Conservation (phyloP, 2,329 filamentous ascomycete genomes). For the Fusarium fujikuroi region DNA sequence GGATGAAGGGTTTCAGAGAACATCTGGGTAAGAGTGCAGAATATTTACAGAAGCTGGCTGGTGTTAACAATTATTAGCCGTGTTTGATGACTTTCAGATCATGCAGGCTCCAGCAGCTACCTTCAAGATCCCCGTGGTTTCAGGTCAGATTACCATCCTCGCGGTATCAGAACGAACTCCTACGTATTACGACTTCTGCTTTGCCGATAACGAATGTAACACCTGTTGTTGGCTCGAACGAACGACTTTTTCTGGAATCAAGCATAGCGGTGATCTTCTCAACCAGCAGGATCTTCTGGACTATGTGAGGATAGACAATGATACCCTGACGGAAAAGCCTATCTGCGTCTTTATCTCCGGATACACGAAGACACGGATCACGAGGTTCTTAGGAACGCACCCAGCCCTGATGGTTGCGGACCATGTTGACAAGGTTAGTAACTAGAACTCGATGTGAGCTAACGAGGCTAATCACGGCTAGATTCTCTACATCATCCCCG, state of each 20-base stretch:
- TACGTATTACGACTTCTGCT: conserved; percentile 22
- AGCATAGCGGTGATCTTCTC: conserved; percentile 1
- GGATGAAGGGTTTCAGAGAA: background rate
- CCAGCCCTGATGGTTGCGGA: background rate
- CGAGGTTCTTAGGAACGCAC: background rate
- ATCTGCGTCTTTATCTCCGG: conserved; percentile 17
- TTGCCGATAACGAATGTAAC: background rate
- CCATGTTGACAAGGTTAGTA: conserved; percentile 4
- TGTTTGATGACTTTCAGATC: conserved; percentile 16
- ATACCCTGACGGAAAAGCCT: background rate
- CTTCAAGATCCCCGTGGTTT: background rate
- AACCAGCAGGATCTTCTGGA: background rate
- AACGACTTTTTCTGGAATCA: background rate
- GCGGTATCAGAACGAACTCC: background rate
- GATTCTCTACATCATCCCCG: conserved; percentile 14
- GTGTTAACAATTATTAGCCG: background rate
- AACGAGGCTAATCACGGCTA: background rate
- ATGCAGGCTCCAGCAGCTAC: conserved; percentile 13
- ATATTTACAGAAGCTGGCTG: accelerated
- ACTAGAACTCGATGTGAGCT: accelerated
- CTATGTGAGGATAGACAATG: background rate
- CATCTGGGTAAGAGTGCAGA: background rate
- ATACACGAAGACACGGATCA: background rate
- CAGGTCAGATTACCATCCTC: background rate
- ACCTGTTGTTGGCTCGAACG: background rate